Evolutionary conservation across 1,284 basidiomycete genomes (phyloP), one percentile per base, ranked within the genome.

Genomic region (Trametes pubescens): DNA sequence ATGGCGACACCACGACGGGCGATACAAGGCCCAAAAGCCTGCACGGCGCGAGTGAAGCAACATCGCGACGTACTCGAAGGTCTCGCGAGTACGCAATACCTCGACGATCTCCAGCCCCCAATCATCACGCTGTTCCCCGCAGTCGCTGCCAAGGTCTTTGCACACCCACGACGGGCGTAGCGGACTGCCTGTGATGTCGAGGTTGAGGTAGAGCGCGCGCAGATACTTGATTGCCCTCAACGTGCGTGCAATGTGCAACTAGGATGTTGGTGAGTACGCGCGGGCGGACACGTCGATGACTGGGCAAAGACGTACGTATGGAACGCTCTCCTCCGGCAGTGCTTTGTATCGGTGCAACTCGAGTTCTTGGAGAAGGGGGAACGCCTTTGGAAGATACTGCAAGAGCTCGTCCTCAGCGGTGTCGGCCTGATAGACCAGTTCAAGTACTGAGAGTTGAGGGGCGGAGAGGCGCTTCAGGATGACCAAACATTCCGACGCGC

Each of bases 311-410:
- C 52, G 16, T 22, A 54, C 52, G 22, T 54, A 43, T 13, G 37
- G 37, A 16, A 54, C 16, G 4, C 10, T 21, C n/a, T 53, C 51
- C 14, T 53, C 51, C 5, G 34, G 24, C 8, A 29, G 40, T 22
- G 13, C 11, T n/a, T 56, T 37, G 35, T 65, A 65, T 29, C 64
- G 49, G 29, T 61, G 64, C 16, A 65, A 22, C 40, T 65, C 64
- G 22, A 65, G 57, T 10, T 53, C 59, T 4, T 37, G 48, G 13
- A 65, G 59, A 7, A 44, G 40, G 10, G 55, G 56, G 26, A 55
- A 61, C 2, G 59, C 26, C 4, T 37, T 29, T 2, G 59, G 43
- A 22, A 65, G 35, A 40, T 61, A 56, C n/a, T n/a, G 51, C 18
- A 65, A 46, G n/a, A 65, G 64, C 24, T 53, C 57, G 24, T 59